A percentile compares a stretch with the other conserved stretches of the same genome.
Conservation (phyloP, 2,329 filamentous ascomycete genomes). For the Colletotrichum costaricense region DNA sequence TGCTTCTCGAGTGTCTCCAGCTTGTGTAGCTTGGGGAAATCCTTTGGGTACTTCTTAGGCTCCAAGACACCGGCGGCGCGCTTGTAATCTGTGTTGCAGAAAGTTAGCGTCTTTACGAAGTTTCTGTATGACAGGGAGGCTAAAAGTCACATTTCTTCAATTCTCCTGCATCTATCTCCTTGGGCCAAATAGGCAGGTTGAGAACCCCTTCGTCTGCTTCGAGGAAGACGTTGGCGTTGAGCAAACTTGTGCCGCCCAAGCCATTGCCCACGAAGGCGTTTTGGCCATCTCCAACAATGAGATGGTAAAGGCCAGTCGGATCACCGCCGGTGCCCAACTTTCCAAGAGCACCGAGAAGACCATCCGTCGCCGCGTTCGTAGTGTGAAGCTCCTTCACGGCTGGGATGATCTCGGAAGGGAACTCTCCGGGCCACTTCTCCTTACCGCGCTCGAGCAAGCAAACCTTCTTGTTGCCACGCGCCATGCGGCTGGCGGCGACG, state of each 20-base stretch:
- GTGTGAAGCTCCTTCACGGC: slow-evolving; percentile 50
- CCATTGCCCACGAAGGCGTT: slow-evolving; percentile 54
- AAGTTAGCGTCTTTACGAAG: not conserved
- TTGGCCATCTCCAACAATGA: slow-evolving; percentile 56
- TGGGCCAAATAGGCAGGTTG: slow-evolving; percentile 66
- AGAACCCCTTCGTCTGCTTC: slow-evolving; percentile 67
- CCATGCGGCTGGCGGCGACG: slow-evolving; percentile 59
- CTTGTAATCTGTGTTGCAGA: slow-evolving; percentile 60
- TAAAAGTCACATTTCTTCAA: slow-evolving; percentile 60
- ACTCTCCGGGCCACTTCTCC: slow-evolving; percentile 59
- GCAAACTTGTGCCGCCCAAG: slow-evolving; percentile 73
- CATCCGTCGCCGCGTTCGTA: slow-evolving; percentile 32
- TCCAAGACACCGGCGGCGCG: slow-evolving; percentile 67
- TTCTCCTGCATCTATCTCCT: slow-evolving; percentile 58
- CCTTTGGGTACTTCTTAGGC: slow-evolving; percentile 66
- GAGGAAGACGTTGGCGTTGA: slow-evolving; percentile 76
- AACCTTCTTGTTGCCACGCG: slow-evolving; percentile 48
- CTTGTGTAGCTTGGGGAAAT: slow-evolving; percentile 69
- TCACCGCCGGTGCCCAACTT: slow-evolving; percentile 45
- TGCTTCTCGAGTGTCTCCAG: slow-evolving; percentile 67
- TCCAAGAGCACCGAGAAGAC: slow-evolving; percentile 48
- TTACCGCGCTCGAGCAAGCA: slow-evolving; percentile 58
- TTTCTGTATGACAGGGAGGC: too few relatives aligned
- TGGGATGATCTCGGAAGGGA: slow-evolving; percentile 47
- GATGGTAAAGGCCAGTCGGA: slow-evolving; percentile 56